phyloP scores from a whole-genome alignment of 345 rosid species.

The Dipteronia dyeriana region DNA sequence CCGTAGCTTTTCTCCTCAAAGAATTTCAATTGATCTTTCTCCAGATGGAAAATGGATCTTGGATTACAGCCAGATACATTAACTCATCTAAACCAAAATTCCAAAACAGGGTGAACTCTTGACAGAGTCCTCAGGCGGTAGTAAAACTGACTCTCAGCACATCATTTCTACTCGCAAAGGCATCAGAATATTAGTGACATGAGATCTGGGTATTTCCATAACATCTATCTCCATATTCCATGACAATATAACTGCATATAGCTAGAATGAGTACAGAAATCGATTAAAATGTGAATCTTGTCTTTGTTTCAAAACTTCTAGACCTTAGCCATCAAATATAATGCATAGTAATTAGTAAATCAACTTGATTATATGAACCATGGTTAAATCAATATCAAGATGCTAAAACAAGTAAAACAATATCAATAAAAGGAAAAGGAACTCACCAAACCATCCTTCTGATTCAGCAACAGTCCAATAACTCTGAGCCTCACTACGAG shows the following conservation, averaged over 20 bases:
- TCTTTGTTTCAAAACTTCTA: neutral
- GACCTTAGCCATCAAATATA: neutral
- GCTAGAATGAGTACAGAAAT: conserved; percentile 2
- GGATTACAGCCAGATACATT: neutral
- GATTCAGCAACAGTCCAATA: conserved; percentile 97
- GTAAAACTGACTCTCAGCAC: neutral
- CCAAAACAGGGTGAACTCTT: conserved; percentile 6
- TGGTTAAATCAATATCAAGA: neutral
- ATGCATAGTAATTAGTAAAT: neutral
- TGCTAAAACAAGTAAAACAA: neutral
- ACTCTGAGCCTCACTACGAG: conserved; percentile 98
- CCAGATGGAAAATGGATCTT: neutral
- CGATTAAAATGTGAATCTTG: neutral
- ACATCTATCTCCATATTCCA: neutral
- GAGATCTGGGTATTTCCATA: neutral
- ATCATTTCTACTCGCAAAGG: neutral
- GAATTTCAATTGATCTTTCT: neutral
- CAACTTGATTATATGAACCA: neutral
- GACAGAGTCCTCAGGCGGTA: neutral
- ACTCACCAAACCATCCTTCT: conserved; percentile 96
- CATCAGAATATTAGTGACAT: neutral
- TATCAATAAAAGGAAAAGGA: conserved; percentile 17
- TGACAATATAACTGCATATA: neutral
- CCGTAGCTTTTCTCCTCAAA: neutral
- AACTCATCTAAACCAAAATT: neutral